These are phyloP conservation scores for Ceratocystis huliohia DNA, from an alignment of 2,329 filamentous ascomycete genomes.

Conservation along the genomic window DNA sequence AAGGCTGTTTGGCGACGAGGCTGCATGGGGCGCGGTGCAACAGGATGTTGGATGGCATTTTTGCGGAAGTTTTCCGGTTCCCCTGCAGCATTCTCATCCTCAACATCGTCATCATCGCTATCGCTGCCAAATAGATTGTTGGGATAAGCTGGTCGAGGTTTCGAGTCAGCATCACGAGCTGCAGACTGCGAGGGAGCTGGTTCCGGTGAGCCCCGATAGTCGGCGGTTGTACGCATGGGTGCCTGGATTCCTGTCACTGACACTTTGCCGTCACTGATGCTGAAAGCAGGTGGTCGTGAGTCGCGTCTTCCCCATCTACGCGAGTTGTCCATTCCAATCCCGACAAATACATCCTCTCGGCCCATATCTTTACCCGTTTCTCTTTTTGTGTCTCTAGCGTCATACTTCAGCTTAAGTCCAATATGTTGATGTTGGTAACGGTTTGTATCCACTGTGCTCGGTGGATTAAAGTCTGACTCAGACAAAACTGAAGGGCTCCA, in stretches of 20 bases:
- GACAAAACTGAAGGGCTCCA: conserved; percentile 22
- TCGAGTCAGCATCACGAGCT: conserved; percentile 7
- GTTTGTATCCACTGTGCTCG: conserved; percentile 18
- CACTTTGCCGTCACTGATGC: conserved; percentile 19
- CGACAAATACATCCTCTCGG: conserved; percentile 17
- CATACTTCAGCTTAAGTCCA: background rate
- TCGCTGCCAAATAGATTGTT: conserved; percentile 11
- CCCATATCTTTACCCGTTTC: background rate
- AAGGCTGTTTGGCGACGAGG: conserved; percentile 17
- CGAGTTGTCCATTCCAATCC: conserved; percentile 15
- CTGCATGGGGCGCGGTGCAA: conserved; percentile 9
- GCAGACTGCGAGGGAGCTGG: conserved; percentile 6
- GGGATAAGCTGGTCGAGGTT: background rate
- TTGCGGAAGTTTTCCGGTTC: background rate
- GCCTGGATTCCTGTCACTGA: conserved; percentile 11
- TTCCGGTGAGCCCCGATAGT: conserved; percentile 17
- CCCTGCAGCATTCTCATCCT: conserved; percentile 14
- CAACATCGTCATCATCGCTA: conserved; percentile 16
- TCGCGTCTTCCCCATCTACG: conserved; percentile 15
- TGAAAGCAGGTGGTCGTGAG: conserved; percentile 17
- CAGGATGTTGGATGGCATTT: conserved; percentile 7
- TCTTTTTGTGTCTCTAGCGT: conserved; percentile 1
- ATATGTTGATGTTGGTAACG: conserved; percentile 9
- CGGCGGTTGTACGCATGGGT: background rate
- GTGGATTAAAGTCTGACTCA: conserved; percentile 22